phyloP scores from a whole-genome alignment of 257 asterid genomes.

The Dorcoceras hygrometricum region DNA sequence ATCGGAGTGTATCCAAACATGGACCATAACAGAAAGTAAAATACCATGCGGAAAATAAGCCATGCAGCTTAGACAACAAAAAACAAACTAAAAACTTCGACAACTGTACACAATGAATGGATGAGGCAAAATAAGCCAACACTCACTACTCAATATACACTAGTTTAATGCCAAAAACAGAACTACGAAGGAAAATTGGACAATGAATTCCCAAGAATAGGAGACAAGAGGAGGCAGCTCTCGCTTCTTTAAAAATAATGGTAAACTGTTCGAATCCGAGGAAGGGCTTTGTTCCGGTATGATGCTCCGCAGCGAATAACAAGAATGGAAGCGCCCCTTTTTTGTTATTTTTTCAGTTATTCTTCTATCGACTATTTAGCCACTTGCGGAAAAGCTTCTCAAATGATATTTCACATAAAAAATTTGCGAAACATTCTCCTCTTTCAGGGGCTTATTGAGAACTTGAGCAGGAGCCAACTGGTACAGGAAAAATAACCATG shows the following conservation, averaged over 20 bases:
- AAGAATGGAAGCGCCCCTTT: too few species aligned
- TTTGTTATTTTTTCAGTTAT: too few species aligned
- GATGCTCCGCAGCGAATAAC: too few species aligned
- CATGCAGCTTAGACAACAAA: not conserved
- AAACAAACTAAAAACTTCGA: constrained; percentile 15
- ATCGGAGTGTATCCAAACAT: not conserved
- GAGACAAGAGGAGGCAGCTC: too few species aligned
- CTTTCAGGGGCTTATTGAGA: constrained; percentile 3
- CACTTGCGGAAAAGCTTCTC: too few species aligned
- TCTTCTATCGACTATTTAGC: too few species aligned
- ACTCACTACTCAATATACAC: constrained; percentile 25
- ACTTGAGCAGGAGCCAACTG: constrained; percentile 2
- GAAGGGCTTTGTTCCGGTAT: too few species aligned
- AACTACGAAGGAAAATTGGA: constrained; percentile 32
- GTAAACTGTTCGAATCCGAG: too few species aligned
- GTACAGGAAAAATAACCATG: not conserved
- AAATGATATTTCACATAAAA: too few species aligned
- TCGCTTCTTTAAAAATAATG: too few species aligned
- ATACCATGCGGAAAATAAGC: not conserved
- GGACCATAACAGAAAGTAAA: not conserved
- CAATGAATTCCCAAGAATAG: not conserved
- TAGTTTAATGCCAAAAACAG: constrained; percentile 20
- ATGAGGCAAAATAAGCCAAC: constrained; percentile 20
- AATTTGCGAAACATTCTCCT: not conserved
- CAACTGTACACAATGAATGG: constrained; percentile 35